A percentile compares a stretch with the other conserved stretches of the same genome.
These are phyloP conservation scores for Pythium chondricola DNA, from an alignment of 352 stramenopile species.

Conservation along the genomic window DNA sequence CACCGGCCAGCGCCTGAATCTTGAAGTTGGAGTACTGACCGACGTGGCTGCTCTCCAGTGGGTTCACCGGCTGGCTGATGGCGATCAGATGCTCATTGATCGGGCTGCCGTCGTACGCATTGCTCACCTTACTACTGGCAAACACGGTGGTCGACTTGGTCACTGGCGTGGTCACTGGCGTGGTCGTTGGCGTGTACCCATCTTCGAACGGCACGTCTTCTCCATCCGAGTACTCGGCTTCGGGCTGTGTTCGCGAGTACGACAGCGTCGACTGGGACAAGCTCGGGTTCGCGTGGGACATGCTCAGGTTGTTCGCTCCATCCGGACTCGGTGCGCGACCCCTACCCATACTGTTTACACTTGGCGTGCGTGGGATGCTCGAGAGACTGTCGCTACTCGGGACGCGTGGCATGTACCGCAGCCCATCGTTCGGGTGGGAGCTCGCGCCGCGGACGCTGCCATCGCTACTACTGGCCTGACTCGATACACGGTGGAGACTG, in stretches of 20 bases:
- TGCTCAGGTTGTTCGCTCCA: constrained; percentile 5
- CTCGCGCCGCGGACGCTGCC: background rate
- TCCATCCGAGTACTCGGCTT: constrained; percentile 23
- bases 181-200: constrained; percentile 13
- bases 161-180: constrained; percentile 9
- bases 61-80: background rate
- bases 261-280: constrained; percentile 5
- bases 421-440: background rate
- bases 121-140: constrained; percentile 1
- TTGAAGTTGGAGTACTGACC: constrained; percentile 7
- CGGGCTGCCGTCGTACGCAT: constrained; percentile 12
- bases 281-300: constrained; percentile 7
- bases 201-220: constrained; percentile 10
- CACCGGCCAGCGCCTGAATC: constrained; percentile 2
- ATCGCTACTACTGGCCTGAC: constrained; percentile 8
- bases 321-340: constrained; percentile 5
- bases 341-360: constrained; percentile 1
- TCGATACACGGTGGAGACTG: constrained; percentile 14
- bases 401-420: too few species aligned
- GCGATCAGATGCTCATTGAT: constrained; percentile 7
- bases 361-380: constrained; percentile 10
- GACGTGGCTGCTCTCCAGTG: constrained; percentile 11
- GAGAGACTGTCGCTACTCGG: background rate
- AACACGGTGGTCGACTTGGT: background rate
- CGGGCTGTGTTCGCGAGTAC: constrained; percentile 15